Evolutionary conservation across 257 asterid species (phyloP).

Genomic region (Petunia axillaris): DNA sequence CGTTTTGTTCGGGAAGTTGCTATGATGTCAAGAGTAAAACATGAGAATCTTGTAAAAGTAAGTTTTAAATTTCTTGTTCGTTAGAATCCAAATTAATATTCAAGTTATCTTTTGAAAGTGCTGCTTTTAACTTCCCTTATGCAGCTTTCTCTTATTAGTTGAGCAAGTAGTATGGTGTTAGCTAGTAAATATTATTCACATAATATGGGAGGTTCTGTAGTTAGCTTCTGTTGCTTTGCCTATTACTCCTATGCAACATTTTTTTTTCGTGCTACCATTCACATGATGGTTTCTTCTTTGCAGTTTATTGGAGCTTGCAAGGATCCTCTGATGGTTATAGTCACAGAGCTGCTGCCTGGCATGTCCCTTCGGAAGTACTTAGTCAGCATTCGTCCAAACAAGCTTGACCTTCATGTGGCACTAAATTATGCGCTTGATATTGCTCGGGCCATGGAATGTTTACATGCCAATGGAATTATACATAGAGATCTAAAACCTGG

Average conservation of each 20-base stretch:
- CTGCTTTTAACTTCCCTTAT: background rate
- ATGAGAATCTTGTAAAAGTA: conserved; percentile 95
- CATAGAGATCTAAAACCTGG: conserved; percentile 99
- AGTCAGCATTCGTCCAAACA: conserved; percentile 77
- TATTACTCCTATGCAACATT: background rate
- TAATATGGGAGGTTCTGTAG: background rate
- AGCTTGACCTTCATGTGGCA: conserved; percentile 73
- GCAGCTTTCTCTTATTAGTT: conserved; percentile 14
- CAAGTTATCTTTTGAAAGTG: conserved; percentile 1
- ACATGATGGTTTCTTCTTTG: conserved; percentile 27
- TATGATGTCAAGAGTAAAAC: conserved; percentile 95
- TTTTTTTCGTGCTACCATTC: background rate
- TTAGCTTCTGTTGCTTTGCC: background rate
- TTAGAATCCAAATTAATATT: background rate
- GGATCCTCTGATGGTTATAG: conserved; percentile 97
- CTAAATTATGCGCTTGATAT: conserved; percentile 82
- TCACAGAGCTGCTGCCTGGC: conserved; percentile 89
- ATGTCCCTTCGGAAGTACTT: conserved; percentile 93
- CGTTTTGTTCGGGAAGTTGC: conserved; percentile 88
- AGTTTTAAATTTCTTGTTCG: conserved; percentile 8
- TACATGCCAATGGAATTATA: conserved; percentile 93
- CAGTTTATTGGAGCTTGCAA: conserved; percentile 99
- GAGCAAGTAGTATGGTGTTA: background rate
- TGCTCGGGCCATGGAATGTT: conserved; percentile 93
- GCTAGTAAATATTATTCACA: conserved; percentile 11